Evolutionary conservation across 2,329 filamentous ascomycete genomes (phyloP).

Genomic region (Fusarium humuli): DNA sequence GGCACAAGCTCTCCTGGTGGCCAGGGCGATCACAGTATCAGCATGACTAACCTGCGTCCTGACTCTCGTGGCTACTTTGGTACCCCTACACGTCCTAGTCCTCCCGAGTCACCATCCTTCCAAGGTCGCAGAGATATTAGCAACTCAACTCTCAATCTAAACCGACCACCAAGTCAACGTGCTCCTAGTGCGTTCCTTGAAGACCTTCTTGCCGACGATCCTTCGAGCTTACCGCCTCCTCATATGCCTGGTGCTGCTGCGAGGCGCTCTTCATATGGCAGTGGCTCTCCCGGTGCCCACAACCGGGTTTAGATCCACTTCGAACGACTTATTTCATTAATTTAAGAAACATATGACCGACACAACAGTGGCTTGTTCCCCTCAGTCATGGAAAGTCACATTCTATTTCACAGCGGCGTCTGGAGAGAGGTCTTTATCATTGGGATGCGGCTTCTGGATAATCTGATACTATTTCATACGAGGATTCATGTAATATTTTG

Average conservation of each 20-base stretch:
- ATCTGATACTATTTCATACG: slow-evolving; percentile 26
- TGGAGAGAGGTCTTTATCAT: slow-evolving; percentile 37
- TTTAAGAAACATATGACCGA: slow-evolving; percentile 25
- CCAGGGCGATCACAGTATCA: slow-evolving; percentile 66
- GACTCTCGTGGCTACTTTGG: slow-evolving; percentile 65
- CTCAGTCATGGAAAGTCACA: slow-evolving; percentile 16
- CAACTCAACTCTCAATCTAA: slow-evolving; percentile 74
- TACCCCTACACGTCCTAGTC: slow-evolving; percentile 61
- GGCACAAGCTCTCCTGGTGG: slow-evolving; percentile 64
- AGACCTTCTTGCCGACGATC: slow-evolving; percentile 85
- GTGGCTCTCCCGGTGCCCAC: slow-evolving; percentile 35
- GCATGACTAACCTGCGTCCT: slow-evolving; percentile 70
- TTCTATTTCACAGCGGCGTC: slow-evolving; percentile 42
- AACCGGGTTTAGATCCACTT: slow-evolving; percentile 44
- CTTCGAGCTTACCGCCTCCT: slow-evolving; percentile 61
- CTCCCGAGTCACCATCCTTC: slow-evolving; percentile 73
- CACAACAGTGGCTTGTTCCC: slow-evolving; percentile 10
- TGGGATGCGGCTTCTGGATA: slow-evolving; percentile 35
- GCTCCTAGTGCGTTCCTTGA: slow-evolving; percentile 92
- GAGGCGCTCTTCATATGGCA: slow-evolving; percentile 42
- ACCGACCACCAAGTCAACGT: slow-evolving; percentile 71
- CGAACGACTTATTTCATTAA: slow-evolving; percentile 11
- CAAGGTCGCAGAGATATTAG: slow-evolving; percentile 64
- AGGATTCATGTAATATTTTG: slow-evolving; percentile 27
- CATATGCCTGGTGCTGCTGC: slow-evolving; percentile 50